phyloP scores from a whole-genome alignment of 129 eudicot genomes.

The Pulicaria dysenterica region DNA sequence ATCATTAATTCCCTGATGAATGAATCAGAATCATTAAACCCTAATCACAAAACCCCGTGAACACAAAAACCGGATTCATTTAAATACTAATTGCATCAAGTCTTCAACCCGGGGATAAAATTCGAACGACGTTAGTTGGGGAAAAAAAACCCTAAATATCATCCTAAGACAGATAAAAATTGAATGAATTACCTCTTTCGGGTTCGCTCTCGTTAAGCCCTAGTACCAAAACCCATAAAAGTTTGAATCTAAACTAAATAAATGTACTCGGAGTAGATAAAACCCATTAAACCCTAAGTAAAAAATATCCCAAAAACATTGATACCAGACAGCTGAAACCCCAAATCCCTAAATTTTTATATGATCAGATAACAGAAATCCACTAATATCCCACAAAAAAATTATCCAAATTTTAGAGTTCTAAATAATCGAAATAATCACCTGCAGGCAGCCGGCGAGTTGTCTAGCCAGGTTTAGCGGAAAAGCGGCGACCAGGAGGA shows the following conservation, averaged over 20 bases:
- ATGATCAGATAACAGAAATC: conserved; percentile 10
- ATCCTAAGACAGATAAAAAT: conserved; percentile 2
- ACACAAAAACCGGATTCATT: not conserved
- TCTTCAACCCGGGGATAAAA: not conserved
- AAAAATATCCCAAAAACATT: not conserved
- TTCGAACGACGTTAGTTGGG: not conserved
- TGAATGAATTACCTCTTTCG: not conserved
- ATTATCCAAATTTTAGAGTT: not conserved
- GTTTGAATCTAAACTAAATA: conserved; percentile 8
- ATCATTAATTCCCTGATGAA: not conserved
- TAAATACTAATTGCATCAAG: not conserved
- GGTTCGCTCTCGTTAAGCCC: conserved; percentile 29
- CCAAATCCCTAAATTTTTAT: not conserved
- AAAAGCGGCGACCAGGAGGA: conserved; percentile 21
- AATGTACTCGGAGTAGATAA: not conserved
- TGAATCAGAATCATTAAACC: conserved; percentile 14
- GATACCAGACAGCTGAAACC: not conserved
- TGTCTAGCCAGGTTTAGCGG: conserved; percentile 13
- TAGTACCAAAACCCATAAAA: conserved; percentile 14
- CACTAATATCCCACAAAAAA: not conserved
- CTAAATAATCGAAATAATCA: conserved; percentile 1
- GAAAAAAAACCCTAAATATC: conserved; percentile 16
- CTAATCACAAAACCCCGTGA: conserved; percentile 21
- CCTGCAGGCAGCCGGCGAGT: conserved; percentile 36
- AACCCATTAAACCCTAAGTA: conserved; percentile 3